phyloP scores from a whole-genome alignment of 192 early-diverging fungal species.

The Entophlyctis helioformis region DNA sequence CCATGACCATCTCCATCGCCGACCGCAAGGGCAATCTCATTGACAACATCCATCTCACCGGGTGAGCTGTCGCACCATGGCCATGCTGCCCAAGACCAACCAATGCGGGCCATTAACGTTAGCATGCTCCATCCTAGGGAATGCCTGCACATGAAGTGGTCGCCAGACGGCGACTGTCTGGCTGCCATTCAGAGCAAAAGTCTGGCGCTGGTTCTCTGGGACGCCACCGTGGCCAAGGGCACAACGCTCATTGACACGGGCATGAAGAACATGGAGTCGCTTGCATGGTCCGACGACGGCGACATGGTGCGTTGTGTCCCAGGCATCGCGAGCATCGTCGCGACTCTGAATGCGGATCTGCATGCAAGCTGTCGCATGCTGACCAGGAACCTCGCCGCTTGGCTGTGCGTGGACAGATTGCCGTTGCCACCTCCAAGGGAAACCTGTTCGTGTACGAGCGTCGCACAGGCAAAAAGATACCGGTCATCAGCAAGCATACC shows the following conservation, averaged over 20 bases:
- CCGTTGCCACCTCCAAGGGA: constrained; percentile 32
- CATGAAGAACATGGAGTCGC: constrained; percentile 20
- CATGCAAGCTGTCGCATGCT: background rate
- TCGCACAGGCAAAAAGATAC: constrained; percentile 22
- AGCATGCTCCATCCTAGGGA: constrained; percentile 6
- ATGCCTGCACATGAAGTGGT: constrained; percentile 27
- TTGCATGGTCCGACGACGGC: constrained; percentile 23
- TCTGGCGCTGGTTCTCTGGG: constrained; percentile 18
- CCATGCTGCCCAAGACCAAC: background rate
- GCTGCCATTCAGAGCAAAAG: constrained; percentile 17
- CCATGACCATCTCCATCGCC: constrained; percentile 12
- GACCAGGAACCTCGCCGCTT: background rate
- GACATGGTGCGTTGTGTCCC: constrained; percentile 14
- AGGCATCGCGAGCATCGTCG: background rate
- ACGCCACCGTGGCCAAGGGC: constrained; percentile 12
- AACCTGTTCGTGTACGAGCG: constrained; percentile 32
- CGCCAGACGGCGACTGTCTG: constrained; percentile 22
- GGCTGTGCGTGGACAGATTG: no score
- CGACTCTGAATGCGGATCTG: background rate
- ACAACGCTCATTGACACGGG: constrained; percentile 15
- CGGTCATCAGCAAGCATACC: constrained; percentile 39
- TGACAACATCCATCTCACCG: constrained; percentile 14
- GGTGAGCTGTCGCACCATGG: constrained; percentile 5
- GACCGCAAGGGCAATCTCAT: constrained; percentile 20
- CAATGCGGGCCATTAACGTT: background rate